Conservation (phyloP, 805 yeast species). For the Candida ulmi region DNA sequence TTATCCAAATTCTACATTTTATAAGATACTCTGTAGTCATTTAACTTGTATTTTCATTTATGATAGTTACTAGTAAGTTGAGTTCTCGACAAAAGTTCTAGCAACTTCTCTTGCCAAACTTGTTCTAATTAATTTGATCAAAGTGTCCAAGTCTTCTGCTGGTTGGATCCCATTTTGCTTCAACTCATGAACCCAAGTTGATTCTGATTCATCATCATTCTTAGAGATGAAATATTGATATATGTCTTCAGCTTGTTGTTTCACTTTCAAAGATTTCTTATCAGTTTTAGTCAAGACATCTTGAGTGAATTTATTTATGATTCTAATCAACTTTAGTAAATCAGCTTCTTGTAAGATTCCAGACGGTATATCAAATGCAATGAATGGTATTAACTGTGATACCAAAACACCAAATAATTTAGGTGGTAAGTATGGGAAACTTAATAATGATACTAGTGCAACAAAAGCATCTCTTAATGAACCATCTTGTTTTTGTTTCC, state of each 20-base stretch:
- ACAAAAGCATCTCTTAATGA: constrained; percentile 24
- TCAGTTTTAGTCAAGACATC: constrained; percentile 2
- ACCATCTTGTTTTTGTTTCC: constrained; percentile 26
- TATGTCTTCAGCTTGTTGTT: constrained; percentile 14
- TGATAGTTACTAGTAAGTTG: neutral
- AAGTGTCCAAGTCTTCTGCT: constrained; percentile 12
- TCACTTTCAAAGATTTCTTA: constrained; percentile 11
- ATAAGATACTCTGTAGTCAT: neutral
- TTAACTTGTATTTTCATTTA: neutral
- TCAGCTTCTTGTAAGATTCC: constrained; percentile 17
- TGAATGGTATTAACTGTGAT: constrained; percentile 42
- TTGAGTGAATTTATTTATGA: constrained; percentile 18
- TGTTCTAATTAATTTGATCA: constrained; percentile 18
- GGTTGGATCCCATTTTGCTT: constrained; percentile 12
- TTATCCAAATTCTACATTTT: neutral
- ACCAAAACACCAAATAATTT: constrained; percentile 44
- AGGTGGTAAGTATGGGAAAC: constrained; percentile 48
- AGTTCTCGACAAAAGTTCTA: constrained; percentile 19
- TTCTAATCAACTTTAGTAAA: constrained; percentile 14
- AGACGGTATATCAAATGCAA: constrained; percentile 19
- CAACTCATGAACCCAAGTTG: constrained; percentile 18
- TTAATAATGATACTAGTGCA: constrained; percentile 35
- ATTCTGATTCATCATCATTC: neutral
- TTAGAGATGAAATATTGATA: constrained; percentile 14
- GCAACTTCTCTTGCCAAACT: constrained; percentile 21